Conservation (phyloP, 306 rosid genomes). For the Quercus robur region DNA sequence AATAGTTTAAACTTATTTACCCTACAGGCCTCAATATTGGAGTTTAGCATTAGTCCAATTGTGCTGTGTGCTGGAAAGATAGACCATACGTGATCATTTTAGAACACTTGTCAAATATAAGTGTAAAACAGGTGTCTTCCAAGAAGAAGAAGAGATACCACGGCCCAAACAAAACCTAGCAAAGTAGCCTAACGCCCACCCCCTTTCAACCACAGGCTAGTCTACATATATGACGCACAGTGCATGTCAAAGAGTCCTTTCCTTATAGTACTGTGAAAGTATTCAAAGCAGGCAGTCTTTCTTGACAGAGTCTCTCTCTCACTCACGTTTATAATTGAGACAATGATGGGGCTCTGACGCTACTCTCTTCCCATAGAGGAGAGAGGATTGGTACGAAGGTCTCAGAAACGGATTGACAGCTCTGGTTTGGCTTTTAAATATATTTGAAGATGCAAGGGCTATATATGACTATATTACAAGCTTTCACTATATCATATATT, state of each 20-base stretch:
- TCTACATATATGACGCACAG: background rate
- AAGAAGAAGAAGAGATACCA: background rate
- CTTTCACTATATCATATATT: background rate
- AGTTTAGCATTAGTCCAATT: too few relatives aligned
- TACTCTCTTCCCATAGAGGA: constrained; percentile 8
- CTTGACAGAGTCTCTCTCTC: background rate
- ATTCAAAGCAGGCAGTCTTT: background rate
- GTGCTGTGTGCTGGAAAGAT: too few relatives aligned
- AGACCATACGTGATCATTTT: too few relatives aligned
- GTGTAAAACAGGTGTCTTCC: background rate
- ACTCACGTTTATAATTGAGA: constrained; percentile 64
- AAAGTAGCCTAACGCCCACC: background rate
- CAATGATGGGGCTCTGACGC: constrained; percentile 70
- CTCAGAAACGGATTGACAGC: constrained; percentile 35
- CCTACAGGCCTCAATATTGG: too few relatives aligned
- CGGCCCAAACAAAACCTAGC: background rate
- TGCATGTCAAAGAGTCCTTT: background rate
- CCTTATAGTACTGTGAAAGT: background rate
- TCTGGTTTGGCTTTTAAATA: constrained; percentile 14
- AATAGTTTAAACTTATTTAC: too few relatives aligned
- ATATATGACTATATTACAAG: background rate
- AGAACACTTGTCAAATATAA: too few relatives aligned
- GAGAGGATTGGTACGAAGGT: constrained; percentile 47
- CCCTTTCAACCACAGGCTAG: background rate
- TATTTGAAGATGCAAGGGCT: background rate